Percentiles rank a stretch among this genome's conserved stretches.
These are phyloP conservation scores for Podospora pseudoanserina DNA, from an alignment of 495 filamentous ascomycete genomes.

Conservation along the genomic window DNA sequence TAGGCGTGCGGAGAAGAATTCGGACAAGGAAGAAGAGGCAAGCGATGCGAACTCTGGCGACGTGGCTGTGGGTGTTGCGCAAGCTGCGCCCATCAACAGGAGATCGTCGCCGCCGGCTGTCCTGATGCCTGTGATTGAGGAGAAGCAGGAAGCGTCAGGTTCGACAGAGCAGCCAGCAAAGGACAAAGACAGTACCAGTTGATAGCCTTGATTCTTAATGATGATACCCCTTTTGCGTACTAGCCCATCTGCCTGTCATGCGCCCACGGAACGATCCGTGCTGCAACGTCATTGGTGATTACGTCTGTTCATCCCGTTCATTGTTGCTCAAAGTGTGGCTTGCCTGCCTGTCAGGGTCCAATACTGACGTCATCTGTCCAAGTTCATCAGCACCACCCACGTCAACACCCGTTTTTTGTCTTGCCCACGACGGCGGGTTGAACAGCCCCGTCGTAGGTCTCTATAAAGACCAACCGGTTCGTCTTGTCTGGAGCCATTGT, in stretches of 20 bases:
- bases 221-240: constrained; percentile 14
- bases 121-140: constrained; percentile 11
- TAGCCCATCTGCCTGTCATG: neutral
- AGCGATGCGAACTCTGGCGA: neutral
- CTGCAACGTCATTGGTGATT: neutral
- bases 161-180: neutral
- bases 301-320: neutral
- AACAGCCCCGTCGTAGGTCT: neutral
- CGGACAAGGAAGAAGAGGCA: neutral
- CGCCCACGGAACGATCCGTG: neutral
- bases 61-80: neutral
- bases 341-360: neutral
- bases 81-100: neutral
- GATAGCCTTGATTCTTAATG: constrained; percentile 14
- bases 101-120: neutral
- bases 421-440: neutral
- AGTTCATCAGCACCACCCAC: constrained; percentile 5
- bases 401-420: neutral
- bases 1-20: constrained; percentile 3
- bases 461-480: neutral
- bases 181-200: neutral
- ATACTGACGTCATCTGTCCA: constrained; percentile 15
- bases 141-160: neutral
- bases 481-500: neutral
- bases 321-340: neutral